Base-by-base conservation (phyloP, 441 rosid species). In the Syzygium syzygioides region DNA sequence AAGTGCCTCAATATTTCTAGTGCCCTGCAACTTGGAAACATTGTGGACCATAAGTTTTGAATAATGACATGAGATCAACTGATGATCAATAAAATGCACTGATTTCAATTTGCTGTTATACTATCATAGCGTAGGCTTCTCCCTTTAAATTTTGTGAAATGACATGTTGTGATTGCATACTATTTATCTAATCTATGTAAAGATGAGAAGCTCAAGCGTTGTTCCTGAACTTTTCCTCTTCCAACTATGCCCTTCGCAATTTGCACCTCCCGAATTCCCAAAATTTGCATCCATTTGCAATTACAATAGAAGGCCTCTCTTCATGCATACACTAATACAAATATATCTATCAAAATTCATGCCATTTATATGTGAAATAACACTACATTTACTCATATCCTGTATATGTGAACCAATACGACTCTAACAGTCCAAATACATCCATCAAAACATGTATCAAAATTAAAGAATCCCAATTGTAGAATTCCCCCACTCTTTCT, bases 171-270 rank as follows among this genome's bases (percentile, higher is more conserved):
- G n/a, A n/a, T n/a, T n/a, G n/a, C n/a, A n/a, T n/a, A n/a, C n/a
- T n/a, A n/a, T n/a, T n/a, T n/a, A n/a, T n/a, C n/a, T n/a, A n/a
- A n/a, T n/a, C n/a, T n/a, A n/a, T n/a, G n/a, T n/a, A n/a, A n/a
- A n/a, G n/a, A n/a, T n/a, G n/a, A n/a, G n/a, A n/a, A n/a, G n/a
- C n/a, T n/a, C n/a, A n/a, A n/a, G n/a, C n/a, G n/a, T n/a, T n/a
- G n/a, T 28, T 60, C 30, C 30, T 8, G 17, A 60, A 60, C 28
- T 60, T n/a, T 60, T 28, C 17, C 66, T 60, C 32, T 14, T 28
- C 66, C 30, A 60, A 13, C 4, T 26, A 60, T 3, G 5, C 0
- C 26, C 1, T 12, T n/a, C n/a, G n/a, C n/a, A n/a, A n/a, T n/a
- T n/a, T n/a, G n/a, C n/a, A n/a, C n/a, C n/a, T n/a, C n/a, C n/a